Evolutionary conservation across 2,329 filamentous ascomycete genomes (phyloP), one percentile per base, ranked within the genome.

Genomic region (Exophiala xenobiotica): DNA sequence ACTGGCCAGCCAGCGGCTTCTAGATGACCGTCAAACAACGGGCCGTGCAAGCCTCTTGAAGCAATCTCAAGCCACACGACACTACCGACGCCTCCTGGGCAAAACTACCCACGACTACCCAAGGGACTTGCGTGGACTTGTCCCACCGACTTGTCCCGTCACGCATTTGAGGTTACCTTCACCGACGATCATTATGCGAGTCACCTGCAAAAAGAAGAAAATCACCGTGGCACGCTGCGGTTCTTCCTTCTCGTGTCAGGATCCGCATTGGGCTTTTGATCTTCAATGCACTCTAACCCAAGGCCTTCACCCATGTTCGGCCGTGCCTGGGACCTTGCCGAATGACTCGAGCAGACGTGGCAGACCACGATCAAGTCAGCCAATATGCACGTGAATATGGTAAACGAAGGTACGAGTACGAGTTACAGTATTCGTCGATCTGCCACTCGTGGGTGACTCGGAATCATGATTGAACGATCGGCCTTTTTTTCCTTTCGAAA

Each of bases 61-160:
- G 31, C 31, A 35, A 35, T 35, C 31, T 35, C 31, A 35, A 35
- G 31, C 31, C 31, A 35, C 31, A 35, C 6, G 31, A 35, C 31
- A 35, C 31, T 35, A 35, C 31, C 18, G 31, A 35, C 31, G 31
- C 31, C 12, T 35, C 27, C 8, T n/a, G n/a, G n/a, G n/a, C 6
- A 16, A 35, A 12, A 35, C 31, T 35, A 35, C 31, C 18, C n/a
- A 35, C 31, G 31, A 12, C 12, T 35, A 9, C 8, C 8, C 27
- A 31, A 31, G 27, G 8, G 11, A n/a, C 27, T 31, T 31, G 27
- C 8, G 27, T 9, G 5, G 31, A 35, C 11, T n/a, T 35, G 31
- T 35, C 31, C 31, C 31, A 35, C 31, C 1, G n/a, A 14, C 31
- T 14, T 14, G 31, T 35, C 31, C 31, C 12, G 18, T 16, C 31